Base-by-base conservation (phyloP, 2,329 filamentous ascomycete species). In the Colletotrichum sp. region DNA sequence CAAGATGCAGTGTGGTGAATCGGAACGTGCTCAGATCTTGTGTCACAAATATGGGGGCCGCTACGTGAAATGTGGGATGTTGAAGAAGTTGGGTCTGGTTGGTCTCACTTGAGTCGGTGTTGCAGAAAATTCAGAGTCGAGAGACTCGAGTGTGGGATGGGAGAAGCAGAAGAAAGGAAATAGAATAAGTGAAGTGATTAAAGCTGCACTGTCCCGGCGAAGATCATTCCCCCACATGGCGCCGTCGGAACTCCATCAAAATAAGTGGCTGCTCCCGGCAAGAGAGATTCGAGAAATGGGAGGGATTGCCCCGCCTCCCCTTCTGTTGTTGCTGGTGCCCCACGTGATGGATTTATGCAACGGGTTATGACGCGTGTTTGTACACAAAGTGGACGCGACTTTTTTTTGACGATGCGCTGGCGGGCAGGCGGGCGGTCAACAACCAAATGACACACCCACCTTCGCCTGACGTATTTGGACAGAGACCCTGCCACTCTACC, bases 281-380 rank as follows among this genome's bases (percentile, higher is more conserved):
- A 52, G 43, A 52, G 43, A 52, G 43, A 52, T 52, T 52, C 43
- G n/a, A 52, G 43, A 52, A 52, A 48, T 24, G 43, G 43, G 43
- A 52, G 65, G 48, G 48, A 59, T 24, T 70, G 57, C 67, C 57
- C 67, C 57, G 34, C 36, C 57, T 75, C 68, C n/a, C 72, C 61
- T 72, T 72, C 39, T 67, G 52, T 55, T 71, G 34, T 64, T 63
- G 26, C 13, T 32, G 52, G 26, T 67, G 24, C 26, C 15, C 21
- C 72, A 74, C 67, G 67, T 74, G 72, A 74, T 74, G 28, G 48
- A 71, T n/a, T 74, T 74, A 71, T 74, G 72, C 72, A 60, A 68
- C 71, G n/a, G 30, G 28, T 71, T 74, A 74, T 74, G 67, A 71
- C 68, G 69, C 68, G 68, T 72, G 16, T 72, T 72, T 70, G 63